Base-by-base conservation (phyloP, 2,329 filamentous ascomycete genomes). In the Diaporthe longicolla region DNA sequence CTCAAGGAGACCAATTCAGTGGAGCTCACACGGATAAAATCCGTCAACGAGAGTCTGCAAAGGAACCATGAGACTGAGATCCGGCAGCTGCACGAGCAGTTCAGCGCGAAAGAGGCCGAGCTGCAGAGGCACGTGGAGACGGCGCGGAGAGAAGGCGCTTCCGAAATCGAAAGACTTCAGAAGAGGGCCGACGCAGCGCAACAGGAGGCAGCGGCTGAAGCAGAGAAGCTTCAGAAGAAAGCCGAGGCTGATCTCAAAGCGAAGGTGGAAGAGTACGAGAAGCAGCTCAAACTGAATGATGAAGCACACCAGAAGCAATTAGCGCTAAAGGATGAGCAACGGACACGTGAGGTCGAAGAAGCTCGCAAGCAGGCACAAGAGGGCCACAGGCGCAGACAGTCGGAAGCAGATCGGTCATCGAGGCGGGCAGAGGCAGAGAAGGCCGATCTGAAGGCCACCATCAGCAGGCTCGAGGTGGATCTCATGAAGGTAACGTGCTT, bases 11-110 rank as follows among this genome's bases (percentile, higher is more conserved):
- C 86, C 3, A 85, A 84, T 24, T 82, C 84, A 10, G 81, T 88
- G 21, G 91, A 93, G 75, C 78, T 92, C 29, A 78, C 82, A 3
- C 83, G 80, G 70, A 79, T 85, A 9, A 83, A 83, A 74, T 78
- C 83, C 48, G 88, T 93, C 77, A 94, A 94, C 72, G 92, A 96
- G 66, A 89, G 89, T 10, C 84, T 95, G 24, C 93, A 94, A 77
- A 87, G 87, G 61, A 89, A 91, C 45, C 93, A 97, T 78, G 91
- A 93, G 70, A 88, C 90, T 50, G 92, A 95, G 72, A 77, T 93
- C 9, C 86, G 86, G 81, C 89, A 85, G 66, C 75, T 79, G 59
- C 85, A 26, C 35, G 74, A 75, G 54, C 66, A 86, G 75, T 84
- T 89, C 73, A 85, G 87, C 66, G 79, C 86, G 5, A 82, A 86